These are phyloP conservation scores for Raphanus hybrid DNA, from an alignment of 441 rosid species.

Conservation along the genomic window DNA sequence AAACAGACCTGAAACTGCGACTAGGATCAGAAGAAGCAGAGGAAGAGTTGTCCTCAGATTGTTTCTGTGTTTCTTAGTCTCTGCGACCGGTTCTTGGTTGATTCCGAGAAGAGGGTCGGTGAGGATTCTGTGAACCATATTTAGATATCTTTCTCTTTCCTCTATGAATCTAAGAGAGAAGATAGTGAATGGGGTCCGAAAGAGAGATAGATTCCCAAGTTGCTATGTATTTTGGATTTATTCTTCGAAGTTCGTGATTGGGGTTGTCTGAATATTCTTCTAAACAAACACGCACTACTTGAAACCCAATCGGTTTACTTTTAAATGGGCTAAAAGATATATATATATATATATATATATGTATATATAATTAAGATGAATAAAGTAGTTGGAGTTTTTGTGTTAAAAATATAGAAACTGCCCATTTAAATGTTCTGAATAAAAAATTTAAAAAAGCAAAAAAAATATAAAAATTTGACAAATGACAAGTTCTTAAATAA, in stretches of 20 bases:
- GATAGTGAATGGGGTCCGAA: constrained; percentile 11
- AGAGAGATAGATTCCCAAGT: constrained; percentile 6
- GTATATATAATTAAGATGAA: background rate
- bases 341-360: too few relatives aligned
- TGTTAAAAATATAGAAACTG: too few relatives aligned
- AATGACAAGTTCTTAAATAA: background rate
- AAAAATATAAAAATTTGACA: too few relatives aligned
- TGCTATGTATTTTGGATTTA: background rate
- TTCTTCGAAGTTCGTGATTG: background rate
- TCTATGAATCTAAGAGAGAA: constrained; percentile 12
- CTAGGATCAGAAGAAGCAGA: constrained; percentile 46
- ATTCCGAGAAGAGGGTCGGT: constrained; percentile 46
- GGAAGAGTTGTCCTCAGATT: constrained; percentile 40
- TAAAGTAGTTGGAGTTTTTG: too few relatives aligned
- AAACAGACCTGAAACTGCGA: constrained; percentile 32
- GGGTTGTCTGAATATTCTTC: background rate
- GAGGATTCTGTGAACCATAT: constrained; percentile 24
- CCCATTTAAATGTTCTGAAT: too few relatives aligned
- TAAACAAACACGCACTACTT: background rate
- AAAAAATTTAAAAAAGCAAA: too few relatives aligned
- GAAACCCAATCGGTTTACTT: too few relatives aligned
- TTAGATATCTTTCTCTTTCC: constrained; percentile 10
- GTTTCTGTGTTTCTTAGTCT: constrained; percentile 28
- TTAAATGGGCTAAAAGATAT: too few relatives aligned
- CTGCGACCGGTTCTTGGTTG: constrained; percentile 2